Base-by-base conservation (phyloP, 1,284 basidiomycete genomes). In the Moesziomyces globuligerus region DNA sequence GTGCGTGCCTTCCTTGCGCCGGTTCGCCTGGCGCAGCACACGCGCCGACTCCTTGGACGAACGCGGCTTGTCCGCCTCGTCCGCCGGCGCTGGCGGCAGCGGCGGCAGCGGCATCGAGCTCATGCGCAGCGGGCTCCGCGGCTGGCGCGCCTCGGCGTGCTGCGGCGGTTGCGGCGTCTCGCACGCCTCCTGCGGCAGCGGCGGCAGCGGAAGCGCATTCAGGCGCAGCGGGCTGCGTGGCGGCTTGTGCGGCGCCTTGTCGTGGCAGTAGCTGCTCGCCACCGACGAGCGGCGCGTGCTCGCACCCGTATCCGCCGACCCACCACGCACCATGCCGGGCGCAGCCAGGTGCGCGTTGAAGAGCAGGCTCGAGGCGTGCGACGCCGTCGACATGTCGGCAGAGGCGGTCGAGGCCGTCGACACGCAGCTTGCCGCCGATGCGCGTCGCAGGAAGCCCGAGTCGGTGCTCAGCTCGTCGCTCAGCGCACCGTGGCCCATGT, bases 211-310 rank as follows among this genome's bases (percentile, higher is more conserved):
- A 13, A 41, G 10, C 3, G 28, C 13, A 39, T 44, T 44, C 29
- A 46, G 40, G 7, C 68, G 53, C 4, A 62, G 29, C 1, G 68
- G 62, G 43, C 62, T 66, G 10, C 47, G 46, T 1, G 68, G 50
- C 4, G 62, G 58, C 29, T 65, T 59, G 44, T 26, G 17, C 3
- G 62, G 48, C 13, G 47, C 42, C 29, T 34, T 51, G 15, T 48
- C 58, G 15, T 46, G 28, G 7, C 43, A 28, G 26, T 32, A 59
- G 52, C 64, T 72, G 58, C 58, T 67, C 17, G 69, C 58, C 20
- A 59, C 29, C 20, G 69, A 72, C 8, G 68, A 66, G 7, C 43
- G 58, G 4, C 68, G 53, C 13, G 57, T 66, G 58, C 62, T 72
- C 23, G 23, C 10, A 0, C 26, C 37, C 1, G 64, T 62, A 28